These are phyloP conservation scores for Orbilia javanica DNA, from an alignment of 2,329 filamentous ascomycete genomes.

Conservation along the genomic window DNA sequence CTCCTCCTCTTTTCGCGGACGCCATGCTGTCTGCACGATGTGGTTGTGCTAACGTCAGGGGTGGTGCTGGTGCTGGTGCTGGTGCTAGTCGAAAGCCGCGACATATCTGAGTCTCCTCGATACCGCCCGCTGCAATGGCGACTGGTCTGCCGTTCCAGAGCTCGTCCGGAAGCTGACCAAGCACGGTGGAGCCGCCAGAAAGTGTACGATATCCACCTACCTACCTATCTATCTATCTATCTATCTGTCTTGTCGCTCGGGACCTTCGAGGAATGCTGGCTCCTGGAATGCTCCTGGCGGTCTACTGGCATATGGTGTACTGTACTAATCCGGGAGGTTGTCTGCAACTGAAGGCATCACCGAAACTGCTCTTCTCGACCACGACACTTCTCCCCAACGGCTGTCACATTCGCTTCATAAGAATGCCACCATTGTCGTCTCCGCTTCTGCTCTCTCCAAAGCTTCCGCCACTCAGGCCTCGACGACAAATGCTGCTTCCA, in stretches of 20 bases:
- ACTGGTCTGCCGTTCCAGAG: slow-evolving; percentile 88
- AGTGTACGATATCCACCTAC: slow-evolving; percentile 73
- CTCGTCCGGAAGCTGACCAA: slow-evolving; percentile 93
- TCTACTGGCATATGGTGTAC: not conserved
- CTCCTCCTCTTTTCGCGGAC: no score
- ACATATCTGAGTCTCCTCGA: slow-evolving; percentile 87
- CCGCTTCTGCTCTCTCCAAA: slow-evolving; percentile 46
- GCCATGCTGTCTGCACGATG: no score
- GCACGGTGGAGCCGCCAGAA: slow-evolving; percentile 81
- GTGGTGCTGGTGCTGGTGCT: no score
- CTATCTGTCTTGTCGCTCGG: not conserved
- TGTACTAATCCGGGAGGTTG: not conserved
- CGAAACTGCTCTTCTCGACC: slow-evolving; percentile 70
- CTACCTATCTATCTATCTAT: slow-evolving; percentile 9
- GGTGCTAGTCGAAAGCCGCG: slow-evolving; percentile 78
- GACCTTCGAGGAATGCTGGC: not conserved
- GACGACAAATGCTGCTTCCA: slow-evolving; percentile 66
- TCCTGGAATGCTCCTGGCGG: not conserved
- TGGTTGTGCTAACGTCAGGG: slow-evolving; percentile 29
- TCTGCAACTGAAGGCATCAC: slow-evolving; percentile 72
- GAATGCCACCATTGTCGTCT: slow-evolving; percentile 56
- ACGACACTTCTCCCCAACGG: slow-evolving; percentile 56
- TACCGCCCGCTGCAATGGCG: slow-evolving; percentile 85
- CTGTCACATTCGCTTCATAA: slow-evolving; percentile 54
- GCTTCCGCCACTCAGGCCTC: slow-evolving; percentile 61